A percentile compares a stretch with the other conserved stretches of the same genome.
Conservation (phyloP, 768 basidiomycete species). For the Tylopilus rubrobrunneus region DNA sequence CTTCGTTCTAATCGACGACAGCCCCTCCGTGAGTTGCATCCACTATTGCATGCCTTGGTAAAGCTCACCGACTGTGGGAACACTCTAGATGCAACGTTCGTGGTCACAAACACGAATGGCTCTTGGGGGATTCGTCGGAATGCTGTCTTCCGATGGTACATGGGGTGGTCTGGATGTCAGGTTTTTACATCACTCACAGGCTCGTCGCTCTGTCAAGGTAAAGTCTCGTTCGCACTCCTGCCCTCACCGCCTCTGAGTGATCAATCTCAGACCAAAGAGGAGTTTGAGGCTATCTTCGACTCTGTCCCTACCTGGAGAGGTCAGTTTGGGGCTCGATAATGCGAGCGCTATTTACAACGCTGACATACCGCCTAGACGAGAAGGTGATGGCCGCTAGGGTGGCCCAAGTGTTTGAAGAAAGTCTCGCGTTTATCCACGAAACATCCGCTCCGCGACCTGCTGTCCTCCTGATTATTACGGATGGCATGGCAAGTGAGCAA, state of each 20-base stretch:
- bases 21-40: slow-evolving; percentile 11
- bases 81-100: slow-evolving; percentile 17
- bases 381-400: slow-evolving; percentile 18
- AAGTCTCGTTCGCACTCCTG: not conserved
- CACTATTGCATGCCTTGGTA: too few species aligned
- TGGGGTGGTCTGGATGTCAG: slow-evolving; percentile 19
- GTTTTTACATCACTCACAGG: slow-evolving; percentile 14
- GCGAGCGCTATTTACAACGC: not conserved
- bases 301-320: slow-evolving; percentile 19
- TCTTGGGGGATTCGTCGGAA: slow-evolving; percentile 11
- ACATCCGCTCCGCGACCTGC: slow-evolving; percentile 6
- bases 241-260: not conserved
- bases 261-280: slow-evolving; percentile 9
- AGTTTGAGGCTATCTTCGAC: slow-evolving; percentile 18
- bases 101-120: slow-evolving; percentile 22
- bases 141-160: slow-evolving; percentile 6
- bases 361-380: slow-evolving; percentile 6
- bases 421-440: slow-evolving; percentile 2
- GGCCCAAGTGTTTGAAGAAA: slow-evolving; percentile 17
- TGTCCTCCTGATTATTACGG: slow-evolving; percentile 18
- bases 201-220: slow-evolving; percentile 8
- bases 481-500: slow-evolving; percentile 17
- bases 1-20: slow-evolving; percentile 23
- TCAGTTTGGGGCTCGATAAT: not conserved
- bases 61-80: not conserved